These are phyloP conservation scores for Exophiala xenobiotica DNA, from an alignment of 2,329 filamentous ascomycete species.

Conservation along the genomic window DNA sequence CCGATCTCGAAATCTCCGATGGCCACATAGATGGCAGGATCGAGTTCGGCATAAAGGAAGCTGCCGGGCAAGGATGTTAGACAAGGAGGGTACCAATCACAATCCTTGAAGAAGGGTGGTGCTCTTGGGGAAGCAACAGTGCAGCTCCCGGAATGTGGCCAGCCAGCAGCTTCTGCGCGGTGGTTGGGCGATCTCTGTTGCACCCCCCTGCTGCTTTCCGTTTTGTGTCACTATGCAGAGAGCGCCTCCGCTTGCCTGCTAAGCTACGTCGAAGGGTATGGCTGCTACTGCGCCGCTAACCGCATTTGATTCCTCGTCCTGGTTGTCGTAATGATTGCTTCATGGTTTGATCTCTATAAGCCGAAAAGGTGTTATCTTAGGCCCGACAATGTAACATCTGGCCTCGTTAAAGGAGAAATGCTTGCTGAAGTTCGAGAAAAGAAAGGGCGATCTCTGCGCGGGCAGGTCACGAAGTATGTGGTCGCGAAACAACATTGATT, in stretches of 20 bases:
- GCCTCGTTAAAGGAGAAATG: too few species aligned
- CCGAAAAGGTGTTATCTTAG: too few species aligned
- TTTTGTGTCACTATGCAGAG: neutral
- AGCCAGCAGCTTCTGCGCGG: slow-evolving; percentile 1
- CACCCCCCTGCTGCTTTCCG: neutral
- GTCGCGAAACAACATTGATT: neutral
- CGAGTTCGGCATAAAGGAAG: neutral
- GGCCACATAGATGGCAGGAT: neutral
- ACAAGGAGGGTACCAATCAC: slow-evolving; percentile 1
- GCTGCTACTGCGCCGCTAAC: neutral
- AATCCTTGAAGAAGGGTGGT: neutral
- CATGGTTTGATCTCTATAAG: too few species aligned
- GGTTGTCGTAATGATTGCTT: too few species aligned
- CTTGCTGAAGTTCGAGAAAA: neutral
- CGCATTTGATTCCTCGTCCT: neutral
- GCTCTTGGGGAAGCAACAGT: neutral
- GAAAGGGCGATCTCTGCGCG: neutral
- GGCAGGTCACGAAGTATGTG: too few species aligned
- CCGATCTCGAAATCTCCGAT: neutral
- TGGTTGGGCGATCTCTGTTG: neutral
- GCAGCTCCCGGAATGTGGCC: neutral
- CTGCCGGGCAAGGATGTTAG: neutral
- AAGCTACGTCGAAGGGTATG: too few species aligned
- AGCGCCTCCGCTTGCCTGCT: too few species aligned
- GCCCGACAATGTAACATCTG: too few species aligned